phyloP scores from a whole-genome alignment of 139 green algal species.

The Auxenochlorella protothecoides region DNA sequence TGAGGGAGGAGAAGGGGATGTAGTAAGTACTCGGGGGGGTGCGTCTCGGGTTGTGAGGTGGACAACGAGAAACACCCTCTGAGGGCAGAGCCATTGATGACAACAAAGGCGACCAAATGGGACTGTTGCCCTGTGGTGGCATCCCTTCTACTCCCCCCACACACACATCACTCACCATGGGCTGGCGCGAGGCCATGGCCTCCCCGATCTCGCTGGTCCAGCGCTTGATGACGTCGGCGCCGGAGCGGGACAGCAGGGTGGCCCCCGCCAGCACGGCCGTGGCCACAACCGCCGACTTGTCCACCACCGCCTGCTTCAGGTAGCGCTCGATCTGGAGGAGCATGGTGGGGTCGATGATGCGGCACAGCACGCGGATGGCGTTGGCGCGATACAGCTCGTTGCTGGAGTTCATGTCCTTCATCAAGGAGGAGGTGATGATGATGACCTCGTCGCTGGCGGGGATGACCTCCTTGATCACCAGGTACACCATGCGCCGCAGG shows the following conservation, averaged over 20 bases:
- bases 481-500: slow-evolving; percentile 94
- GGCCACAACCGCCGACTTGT: slow-evolving; percentile 74
- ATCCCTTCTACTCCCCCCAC: too few relatives aligned
- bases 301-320: slow-evolving; percentile 97
- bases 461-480: slow-evolving; percentile 98
- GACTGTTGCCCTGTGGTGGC: too few relatives aligned
- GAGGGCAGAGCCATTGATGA: too few relatives aligned
- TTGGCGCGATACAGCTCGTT: slow-evolving; percentile 92
- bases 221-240: slow-evolving; percentile 90
- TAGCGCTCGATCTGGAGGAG: slow-evolving; percentile 84
- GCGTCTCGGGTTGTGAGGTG: too few relatives aligned
- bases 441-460: slow-evolving; percentile 91
- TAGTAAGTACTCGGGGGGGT: too few relatives aligned
- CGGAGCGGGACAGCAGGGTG: slow-evolving; percentile 67
- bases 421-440: slow-evolving; percentile 95
- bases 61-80: too few relatives aligned
- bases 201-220: slow-evolving; percentile 96
- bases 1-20: not conserved
- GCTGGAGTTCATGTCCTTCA: slow-evolving; percentile 99
- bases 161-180: slow-evolving; percentile 56
- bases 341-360: slow-evolving; percentile 85
- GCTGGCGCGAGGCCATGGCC: slow-evolving; percentile 72
- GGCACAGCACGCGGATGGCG: slow-evolving; percentile 93
- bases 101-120: too few relatives aligned
- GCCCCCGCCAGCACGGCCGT: slow-evolving; percentile 70